Evolutionary conservation across 306 rosid genomes (phyloP), one percentile per base, ranked within the genome.

Genomic region (Prunus padus): DNA sequence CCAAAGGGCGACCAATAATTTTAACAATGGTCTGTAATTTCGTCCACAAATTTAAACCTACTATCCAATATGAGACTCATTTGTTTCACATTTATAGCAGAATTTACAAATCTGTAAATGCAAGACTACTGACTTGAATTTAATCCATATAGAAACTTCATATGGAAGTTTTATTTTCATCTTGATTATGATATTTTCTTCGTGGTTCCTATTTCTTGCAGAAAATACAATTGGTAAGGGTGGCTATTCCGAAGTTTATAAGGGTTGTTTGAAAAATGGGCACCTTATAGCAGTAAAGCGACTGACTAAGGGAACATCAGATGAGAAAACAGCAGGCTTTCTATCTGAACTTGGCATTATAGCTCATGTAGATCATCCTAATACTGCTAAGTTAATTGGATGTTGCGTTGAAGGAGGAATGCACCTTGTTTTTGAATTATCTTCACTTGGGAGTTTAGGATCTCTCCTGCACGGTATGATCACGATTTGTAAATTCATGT

Each of bases 211-310:
- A 67, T 71, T 57, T 75, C 52, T 73, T 73, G 71, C 44, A 93
- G 98, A 83, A 37, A 87, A 91, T 63, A 25, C 83, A 72, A 91
- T 93, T 47, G 98, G 97, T 81, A 84, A 74, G 76, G 98, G 98
- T 63, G 98, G 98, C 19, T 91, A 45, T 61, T 87, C 92, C 3
- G 84, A 88, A 68, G 98, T 93, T 71, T 93, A 81, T 78, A 89
- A 78, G 86, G 98, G 96, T 25, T 6, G 84, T 15, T 81, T 93
- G 59, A 79, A 78, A 79, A 75, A 87, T 61, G 98, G 93, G 49
- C 87, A 89, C 69, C 84, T 89, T 47, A 70, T 91, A 56, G 98
- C 97, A 5, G 87, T 91, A 62, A 93, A 91, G 82, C 72, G 78
- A 57, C 67, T 91, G 75, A 85, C 57, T 13, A 89, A 72, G 71